These are phyloP conservation scores for Phytophthora chlamydospora DNA, from an alignment of 352 stramenopile genomes.

Conservation along the genomic window DNA sequence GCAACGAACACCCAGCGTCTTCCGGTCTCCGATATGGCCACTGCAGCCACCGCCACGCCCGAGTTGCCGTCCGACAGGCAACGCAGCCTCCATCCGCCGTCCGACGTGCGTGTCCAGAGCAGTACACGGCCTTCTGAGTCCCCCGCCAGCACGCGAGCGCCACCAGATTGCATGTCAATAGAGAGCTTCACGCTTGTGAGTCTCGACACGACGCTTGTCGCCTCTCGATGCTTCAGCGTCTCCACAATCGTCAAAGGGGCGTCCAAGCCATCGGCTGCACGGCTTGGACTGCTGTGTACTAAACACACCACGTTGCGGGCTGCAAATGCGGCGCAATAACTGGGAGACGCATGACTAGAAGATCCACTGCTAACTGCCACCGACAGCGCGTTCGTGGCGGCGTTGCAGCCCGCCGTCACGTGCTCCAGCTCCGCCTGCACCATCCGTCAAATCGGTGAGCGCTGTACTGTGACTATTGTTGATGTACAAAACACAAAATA, in stretches of 20 bases:
- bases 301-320: slow-evolving; percentile 60
- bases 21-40: slow-evolving; percentile 38
- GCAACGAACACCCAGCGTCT: slow-evolving; percentile 44
- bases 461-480: too few relatives aligned
- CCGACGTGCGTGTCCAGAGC: slow-evolving; percentile 39
- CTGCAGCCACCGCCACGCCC: slow-evolving; percentile 48
- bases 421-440: slow-evolving; percentile 44
- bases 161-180: neutral
- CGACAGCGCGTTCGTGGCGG: slow-evolving; percentile 56
- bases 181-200: slow-evolving; percentile 57
- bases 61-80: slow-evolving; percentile 12
- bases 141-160: slow-evolving; percentile 50
- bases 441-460: too few relatives aligned
- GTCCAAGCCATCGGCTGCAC: slow-evolving; percentile 3
- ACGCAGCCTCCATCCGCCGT: slow-evolving; percentile 25
- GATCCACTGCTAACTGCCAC: slow-evolving; percentile 13
- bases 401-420: slow-evolving; percentile 61
- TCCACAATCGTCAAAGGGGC: slow-evolving; percentile 32
- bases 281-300: slow-evolving; percentile 14
- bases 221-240: slow-evolving; percentile 56
- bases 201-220: slow-evolving; percentile 33
- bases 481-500: too few relatives aligned
- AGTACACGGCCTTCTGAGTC: slow-evolving; percentile 71
- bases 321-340: slow-evolving; percentile 43
- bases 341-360: neutral